phyloP scores from a whole-genome alignment of 1,284 basidiomycete genomes.

The Microbotryomycetes sp. region DNA sequence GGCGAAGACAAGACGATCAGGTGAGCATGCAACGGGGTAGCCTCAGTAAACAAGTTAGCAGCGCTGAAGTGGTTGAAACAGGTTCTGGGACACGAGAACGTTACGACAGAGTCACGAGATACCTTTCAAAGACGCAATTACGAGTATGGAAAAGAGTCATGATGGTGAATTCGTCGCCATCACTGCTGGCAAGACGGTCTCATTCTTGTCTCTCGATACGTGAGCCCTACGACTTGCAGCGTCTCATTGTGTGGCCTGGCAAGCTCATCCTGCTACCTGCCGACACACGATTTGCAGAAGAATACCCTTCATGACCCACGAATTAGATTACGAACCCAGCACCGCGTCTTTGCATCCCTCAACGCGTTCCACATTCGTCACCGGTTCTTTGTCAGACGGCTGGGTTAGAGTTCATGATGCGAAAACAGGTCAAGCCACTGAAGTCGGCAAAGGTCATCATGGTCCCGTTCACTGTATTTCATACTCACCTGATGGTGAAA shows the following conservation, averaged over 20 bases:
- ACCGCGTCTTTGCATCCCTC: constrained; percentile 89
- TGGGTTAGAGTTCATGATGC: constrained; percentile 94
- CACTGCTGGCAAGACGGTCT: constrained; percentile 83
- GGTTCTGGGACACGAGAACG: constrained; percentile 94
- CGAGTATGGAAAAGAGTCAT: constrained; percentile 85
- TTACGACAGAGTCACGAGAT: constrained; percentile 63
- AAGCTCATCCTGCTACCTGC: background rate
- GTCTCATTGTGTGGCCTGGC: no score
- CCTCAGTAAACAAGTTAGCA: background rate
- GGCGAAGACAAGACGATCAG: constrained; percentile 87
- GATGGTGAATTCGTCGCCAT: constrained; percentile 80
- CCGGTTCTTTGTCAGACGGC: constrained; percentile 81
- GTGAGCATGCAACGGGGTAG: constrained; percentile 48
- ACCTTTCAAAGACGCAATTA: constrained; percentile 70
- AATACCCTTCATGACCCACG: constrained; percentile 45
- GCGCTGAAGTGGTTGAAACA: constrained; percentile 39
- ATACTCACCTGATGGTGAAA: constrained; percentile 95
- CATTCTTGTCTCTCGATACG: constrained; percentile 57
- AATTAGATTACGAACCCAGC: constrained; percentile 73
- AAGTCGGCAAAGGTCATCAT: constrained; percentile 94
- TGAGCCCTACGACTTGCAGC: constrained; percentile 32
- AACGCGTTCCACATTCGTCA: constrained; percentile 80
- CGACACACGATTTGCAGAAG: constrained; percentile 41
- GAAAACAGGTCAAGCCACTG: constrained; percentile 73
- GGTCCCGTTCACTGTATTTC: constrained; percentile 77